These are phyloP conservation scores for Aspergillus indologenus DNA, from an alignment of 495 filamentous ascomycete genomes.

Conservation along the genomic window DNA sequence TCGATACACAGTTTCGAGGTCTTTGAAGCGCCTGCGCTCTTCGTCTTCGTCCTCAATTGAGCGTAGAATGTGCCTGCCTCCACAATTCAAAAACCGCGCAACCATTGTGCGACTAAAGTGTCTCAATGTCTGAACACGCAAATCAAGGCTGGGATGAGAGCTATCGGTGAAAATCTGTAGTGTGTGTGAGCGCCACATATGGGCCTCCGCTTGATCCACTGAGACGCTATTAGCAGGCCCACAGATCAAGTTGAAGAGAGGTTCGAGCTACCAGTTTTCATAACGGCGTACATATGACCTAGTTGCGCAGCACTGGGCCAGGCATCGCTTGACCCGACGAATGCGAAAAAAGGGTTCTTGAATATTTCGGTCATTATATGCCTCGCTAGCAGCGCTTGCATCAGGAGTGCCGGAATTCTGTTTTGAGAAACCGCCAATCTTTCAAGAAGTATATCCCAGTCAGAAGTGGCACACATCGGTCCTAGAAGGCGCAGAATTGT, in stretches of 20 bases:
- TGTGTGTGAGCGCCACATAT: slow-evolving; percentile 17
- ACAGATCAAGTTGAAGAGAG: too few relatives aligned
- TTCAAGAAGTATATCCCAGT: slow-evolving; percentile 1
- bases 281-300: not conserved
- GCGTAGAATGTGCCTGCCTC: slow-evolving; percentile 1
- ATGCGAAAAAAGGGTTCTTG: slow-evolving; percentile 13
- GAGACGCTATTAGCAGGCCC: not conserved
- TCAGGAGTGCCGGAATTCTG: slow-evolving; percentile 6
- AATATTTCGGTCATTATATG: slow-evolving; percentile 8
- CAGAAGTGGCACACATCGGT: not conserved
- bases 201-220: slow-evolving; percentile 3
- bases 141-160: not conserved
- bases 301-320: too few relatives aligned
- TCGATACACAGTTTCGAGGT: slow-evolving; percentile 9
- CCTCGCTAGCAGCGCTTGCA: slow-evolving; percentile 10
- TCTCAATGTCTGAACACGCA: not conserved
- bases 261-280: too few relatives aligned
- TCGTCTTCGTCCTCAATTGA: not conserved
- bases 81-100: not conserved
- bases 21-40: not conserved
- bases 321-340: not conserved
- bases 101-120: not conserved
- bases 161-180: not conserved
- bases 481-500: not conserved
- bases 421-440: not conserved